phyloP scores from a whole-genome alignment of 2,329 filamentous ascomycete genomes.

The Stachybotrys chartarum region DNA sequence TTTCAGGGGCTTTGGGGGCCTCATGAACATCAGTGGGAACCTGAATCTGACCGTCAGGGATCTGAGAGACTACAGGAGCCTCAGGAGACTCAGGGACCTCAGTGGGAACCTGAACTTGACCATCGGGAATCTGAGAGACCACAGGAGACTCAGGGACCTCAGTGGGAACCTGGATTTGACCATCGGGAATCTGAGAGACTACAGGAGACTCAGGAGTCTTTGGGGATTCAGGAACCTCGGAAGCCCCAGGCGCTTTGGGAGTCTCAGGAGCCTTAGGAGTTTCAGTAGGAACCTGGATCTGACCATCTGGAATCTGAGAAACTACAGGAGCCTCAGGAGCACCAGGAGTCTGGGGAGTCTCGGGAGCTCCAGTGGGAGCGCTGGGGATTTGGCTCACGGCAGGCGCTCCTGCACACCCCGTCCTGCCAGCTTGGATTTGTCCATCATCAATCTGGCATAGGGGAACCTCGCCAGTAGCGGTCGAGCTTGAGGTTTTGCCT shows the following conservation, averaged over 20 bases:
- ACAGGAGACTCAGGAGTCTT: slow-evolving; percentile 9
- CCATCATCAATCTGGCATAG: slow-evolving; percentile 20
- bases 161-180: slow-evolving; percentile 7
- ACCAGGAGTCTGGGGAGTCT: slow-evolving; percentile 15
- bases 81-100: neutral
- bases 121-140: slow-evolving; percentile 33
- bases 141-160: slow-evolving; percentile 20
- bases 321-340: slow-evolving; percentile 11
- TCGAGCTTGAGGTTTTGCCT: slow-evolving; percentile 19
- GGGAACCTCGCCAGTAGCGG: slow-evolving; percentile 14
- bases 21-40: slow-evolving; percentile 5
- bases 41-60: slow-evolving; percentile 16
- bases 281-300: slow-evolving; percentile 4
- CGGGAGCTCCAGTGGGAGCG: slow-evolving; percentile 29
- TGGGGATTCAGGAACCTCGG: slow-evolving; percentile 8
- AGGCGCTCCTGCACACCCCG: neutral
- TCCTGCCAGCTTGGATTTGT: slow-evolving; percentile 3
- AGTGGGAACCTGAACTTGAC: slow-evolving; percentile 5
- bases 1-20: slow-evolving; percentile 8
- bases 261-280: slow-evolving; percentile 3
- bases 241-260: slow-evolving; percentile 4
- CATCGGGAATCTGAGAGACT: slow-evolving; percentile 4
- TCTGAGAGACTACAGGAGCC: slow-evolving; percentile 5
- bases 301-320: slow-evolving; percentile 18
- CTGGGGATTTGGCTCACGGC: slow-evolving; percentile 24